Evolutionary conservation across 805 yeast species (phyloP), one percentile per base, ranked within the genome.

Genomic region (Sporopachydermia quercuum): DNA sequence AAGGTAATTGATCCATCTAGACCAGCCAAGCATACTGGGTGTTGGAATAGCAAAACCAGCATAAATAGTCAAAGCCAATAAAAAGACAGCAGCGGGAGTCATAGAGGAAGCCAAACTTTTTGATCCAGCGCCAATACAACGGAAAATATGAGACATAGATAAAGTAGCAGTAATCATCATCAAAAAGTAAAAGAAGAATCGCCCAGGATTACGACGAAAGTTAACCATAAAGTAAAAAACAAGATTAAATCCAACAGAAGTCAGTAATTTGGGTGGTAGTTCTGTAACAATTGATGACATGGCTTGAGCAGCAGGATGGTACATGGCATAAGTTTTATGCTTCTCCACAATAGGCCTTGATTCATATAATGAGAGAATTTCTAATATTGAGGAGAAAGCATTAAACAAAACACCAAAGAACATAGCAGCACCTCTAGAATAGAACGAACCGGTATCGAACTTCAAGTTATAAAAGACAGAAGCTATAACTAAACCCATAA

Each of bases 321-420:
- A 74, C 34, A 74, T 52, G 3, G 76, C 75, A 50, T 66, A 71
- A 11, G 65, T 61, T 47, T 70, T 68, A 48, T 74, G 80, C 49
- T 74, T 74, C 50, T 72, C 78, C 23, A 73, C 72, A 44, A 74
- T 67, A 4, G 70, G 66, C 54, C 78, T 63, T 27, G 74, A 65
- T 48, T 72, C 76, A 50, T 61, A 75, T 18, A 73, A 50, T 1
- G 72, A 49, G 55, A 71, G 61, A 43, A 76, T 65, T 55, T 76
- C 84, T 49, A 74, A 60, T 43, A 76, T 52, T 14, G 78, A 74
- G 14, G 76, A 62, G 49, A 76, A 71, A 11, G 80, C 74, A 52
- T 75, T 75, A 56, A 74, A 76, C 50, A 76, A 60, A 37, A 72
- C 65, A 16, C 79, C 76, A 54, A 77, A 77, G 58, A 80, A 81